These are phyloP conservation scores for Thermochaetoides thermophila DNA, from an alignment of 495 filamentous ascomycete genomes.

Conservation along the genomic window DNA sequence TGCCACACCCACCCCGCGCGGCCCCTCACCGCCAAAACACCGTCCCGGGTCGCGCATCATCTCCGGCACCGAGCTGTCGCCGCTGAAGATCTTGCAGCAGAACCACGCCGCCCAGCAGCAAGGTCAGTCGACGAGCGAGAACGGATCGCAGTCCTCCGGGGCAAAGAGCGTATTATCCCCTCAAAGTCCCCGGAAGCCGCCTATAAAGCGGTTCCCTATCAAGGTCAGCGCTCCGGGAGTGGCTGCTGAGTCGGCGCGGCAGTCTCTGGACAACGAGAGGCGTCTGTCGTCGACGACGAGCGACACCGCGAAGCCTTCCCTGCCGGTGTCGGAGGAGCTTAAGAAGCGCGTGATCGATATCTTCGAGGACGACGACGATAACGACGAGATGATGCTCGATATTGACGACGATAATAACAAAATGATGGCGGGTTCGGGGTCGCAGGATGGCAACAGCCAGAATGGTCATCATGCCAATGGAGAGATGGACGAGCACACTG, in stretches of 20 bases:
- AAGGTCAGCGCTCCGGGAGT: conserved; percentile 23
- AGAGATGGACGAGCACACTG: conserved; percentile 21
- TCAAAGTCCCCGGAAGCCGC: conserved; percentile 31
- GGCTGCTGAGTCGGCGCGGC: conserved; percentile 10
- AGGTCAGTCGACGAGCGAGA: conserved; percentile 7
- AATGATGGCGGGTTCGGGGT: not conserved
- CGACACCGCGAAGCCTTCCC: conserved; percentile 27
- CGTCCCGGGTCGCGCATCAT: conserved; percentile 32
- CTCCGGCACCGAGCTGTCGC: conserved; percentile 33
- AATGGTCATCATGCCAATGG: too few species aligned
- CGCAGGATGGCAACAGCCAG: not conserved
- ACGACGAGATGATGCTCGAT: conserved; percentile 5
- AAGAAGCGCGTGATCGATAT: conserved; percentile 33
- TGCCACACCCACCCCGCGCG: conserved; percentile 11
- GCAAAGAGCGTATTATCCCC: conserved; percentile 16
- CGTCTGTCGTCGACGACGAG: conserved; percentile 18
- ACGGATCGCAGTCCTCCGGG: conserved; percentile 3
- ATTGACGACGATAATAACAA: conserved; percentile 1
- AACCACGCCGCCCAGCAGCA: conserved; percentile 2
- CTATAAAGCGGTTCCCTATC: conserved; percentile 41
- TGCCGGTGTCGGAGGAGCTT: conserved; percentile 25
- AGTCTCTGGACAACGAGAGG: conserved; percentile 3
- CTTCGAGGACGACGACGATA: conserved; percentile 35
- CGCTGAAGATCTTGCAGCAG: conserved; percentile 32
- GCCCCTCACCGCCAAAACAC: conserved; percentile 21